A percentile compares a stretch with the other conserved stretches of the same genome.
These are phyloP conservation scores for Cyberlindnera euphorbiae DNA, from an alignment of 805 yeast species.

Conservation along the genomic window DNA sequence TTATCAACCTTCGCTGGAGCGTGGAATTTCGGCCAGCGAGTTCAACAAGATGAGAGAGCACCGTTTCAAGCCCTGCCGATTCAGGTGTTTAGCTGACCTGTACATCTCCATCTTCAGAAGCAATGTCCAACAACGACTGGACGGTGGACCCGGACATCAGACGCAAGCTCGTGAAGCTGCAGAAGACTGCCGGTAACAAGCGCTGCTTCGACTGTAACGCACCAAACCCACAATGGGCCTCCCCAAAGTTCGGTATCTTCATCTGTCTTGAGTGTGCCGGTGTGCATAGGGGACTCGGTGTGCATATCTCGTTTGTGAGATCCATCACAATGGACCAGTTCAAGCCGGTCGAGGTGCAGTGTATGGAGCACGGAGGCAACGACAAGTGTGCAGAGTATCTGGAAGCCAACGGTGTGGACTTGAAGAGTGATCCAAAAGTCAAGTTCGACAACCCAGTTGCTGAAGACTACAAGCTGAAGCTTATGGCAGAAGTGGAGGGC, in stretches of 20 bases:
- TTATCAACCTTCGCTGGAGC: no score
- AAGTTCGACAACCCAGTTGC: constrained; percentile 91
- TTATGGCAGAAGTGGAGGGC: constrained; percentile 73
- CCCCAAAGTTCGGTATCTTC: constrained; percentile 95
- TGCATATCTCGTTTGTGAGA: constrained; percentile 93
- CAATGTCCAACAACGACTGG: constrained; percentile 42
- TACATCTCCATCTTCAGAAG: no score
- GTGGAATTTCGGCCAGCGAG: no score
- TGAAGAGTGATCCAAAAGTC: constrained; percentile 54
- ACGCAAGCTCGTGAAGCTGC: constrained; percentile 70
- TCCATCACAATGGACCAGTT: constrained; percentile 98
- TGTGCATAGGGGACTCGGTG: constrained; percentile 91
- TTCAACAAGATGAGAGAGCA: no score
- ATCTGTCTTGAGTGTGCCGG: constrained; percentile 99
- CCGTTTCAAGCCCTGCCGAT: no score
- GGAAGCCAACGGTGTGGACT: constrained; percentile 64
- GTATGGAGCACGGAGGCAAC: constrained; percentile 96
- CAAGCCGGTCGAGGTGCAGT: constrained; percentile 81
- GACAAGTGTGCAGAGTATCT: constrained; percentile 67
- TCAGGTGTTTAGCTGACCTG: no score
- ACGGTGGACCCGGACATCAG: constrained; percentile 92
- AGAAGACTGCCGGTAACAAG: constrained; percentile 77
- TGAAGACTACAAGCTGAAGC: constrained; percentile 84
- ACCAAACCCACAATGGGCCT: constrained; percentile 99
- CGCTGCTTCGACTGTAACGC: constrained; percentile 92